phyloP scores from a whole-genome alignment of 2,329 filamentous ascomycete species.

The Berkeleyomyces rouxiae region DNA sequence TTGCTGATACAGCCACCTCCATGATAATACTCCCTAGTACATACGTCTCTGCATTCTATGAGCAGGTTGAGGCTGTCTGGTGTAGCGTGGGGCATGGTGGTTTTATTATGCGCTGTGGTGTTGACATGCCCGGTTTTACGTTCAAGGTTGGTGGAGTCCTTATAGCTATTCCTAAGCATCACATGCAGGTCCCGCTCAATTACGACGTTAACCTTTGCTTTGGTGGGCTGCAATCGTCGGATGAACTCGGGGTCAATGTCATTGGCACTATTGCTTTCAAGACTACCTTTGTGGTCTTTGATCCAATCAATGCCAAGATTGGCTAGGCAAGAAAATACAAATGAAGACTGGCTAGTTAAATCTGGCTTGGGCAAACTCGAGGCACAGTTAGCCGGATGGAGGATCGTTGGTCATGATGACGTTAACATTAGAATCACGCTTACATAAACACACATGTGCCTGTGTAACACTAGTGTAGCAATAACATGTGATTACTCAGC shows the following conservation, averaged over 20 bases:
- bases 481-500: no score
- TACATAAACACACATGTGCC: no score
- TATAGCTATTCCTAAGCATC: constrained; percentile 41
- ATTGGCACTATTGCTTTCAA: constrained; percentile 47
- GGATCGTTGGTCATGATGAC: no score
- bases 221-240: constrained; percentile 41
- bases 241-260: constrained; percentile 38
- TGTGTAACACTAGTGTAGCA: no score
- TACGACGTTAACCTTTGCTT: constrained; percentile 42
- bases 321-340: constrained; percentile 3
- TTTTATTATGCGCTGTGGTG: constrained; percentile 30
- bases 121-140: constrained; percentile 30
- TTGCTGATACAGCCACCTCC: constrained; percentile 45
- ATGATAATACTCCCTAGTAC: constrained; percentile 41
- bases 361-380: no score
- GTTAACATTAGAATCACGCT: no score
- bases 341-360: no score
- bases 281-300: constrained; percentile 30
- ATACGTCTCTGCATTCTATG: constrained; percentile 34
- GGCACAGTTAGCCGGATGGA: no score
- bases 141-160: constrained; percentile 43
- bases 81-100: constrained; percentile 27
- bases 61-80: constrained; percentile 27
- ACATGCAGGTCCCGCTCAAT: constrained; percentile 30
- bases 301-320: constrained; percentile 20